Percentiles rank a stretch among this genome's conserved stretches.
Conservation (phyloP, 2,329 filamentous ascomycete species). For the Hymenoscyphus occultus region DNA sequence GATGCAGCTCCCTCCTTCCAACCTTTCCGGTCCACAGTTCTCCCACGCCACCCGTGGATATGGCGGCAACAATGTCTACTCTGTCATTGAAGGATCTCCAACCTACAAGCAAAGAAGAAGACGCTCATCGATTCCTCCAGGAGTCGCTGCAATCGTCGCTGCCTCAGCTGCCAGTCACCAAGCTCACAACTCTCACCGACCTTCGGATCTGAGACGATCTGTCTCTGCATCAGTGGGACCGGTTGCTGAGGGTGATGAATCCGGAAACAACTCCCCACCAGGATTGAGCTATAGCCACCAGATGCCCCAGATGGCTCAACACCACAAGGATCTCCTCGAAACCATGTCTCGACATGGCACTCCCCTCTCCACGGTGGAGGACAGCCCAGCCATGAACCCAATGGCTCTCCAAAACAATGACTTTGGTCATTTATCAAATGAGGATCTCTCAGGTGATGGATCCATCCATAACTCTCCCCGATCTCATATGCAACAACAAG, state of each 20-base stretch:
- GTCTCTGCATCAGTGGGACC: constrained; percentile 85
- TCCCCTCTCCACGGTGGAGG: constrained; percentile 80
- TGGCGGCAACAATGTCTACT: constrained; percentile 77
- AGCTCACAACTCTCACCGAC: constrained; percentile 65
- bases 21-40: constrained; percentile 77
- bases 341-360: constrained; percentile 88
- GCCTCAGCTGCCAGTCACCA: constrained; percentile 53
- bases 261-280: constrained; percentile 73
- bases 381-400: constrained; percentile 71
- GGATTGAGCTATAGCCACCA: constrained; percentile 71
- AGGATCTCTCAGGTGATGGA: constrained; percentile 58
- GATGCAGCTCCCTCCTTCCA: constrained; percentile 86
- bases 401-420: constrained; percentile 70
- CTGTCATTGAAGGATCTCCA: constrained; percentile 94
- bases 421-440: constrained; percentile 59
- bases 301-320: constrained; percentile 60
- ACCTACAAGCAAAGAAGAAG: constrained; percentile 97
- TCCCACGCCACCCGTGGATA: constrained; percentile 66
- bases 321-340: constrained; percentile 70
- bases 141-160: constrained; percentile 66
- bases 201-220: constrained; percentile 87
- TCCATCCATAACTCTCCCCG: constrained; percentile 58
- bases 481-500: constrained; percentile 58
- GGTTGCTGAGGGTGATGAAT: constrained; percentile 75
- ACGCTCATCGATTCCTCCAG: constrained; percentile 86